Evolutionary conservation across 2,329 filamentous ascomycete species (phyloP).

Genomic region (Didymella arachidicola): DNA sequence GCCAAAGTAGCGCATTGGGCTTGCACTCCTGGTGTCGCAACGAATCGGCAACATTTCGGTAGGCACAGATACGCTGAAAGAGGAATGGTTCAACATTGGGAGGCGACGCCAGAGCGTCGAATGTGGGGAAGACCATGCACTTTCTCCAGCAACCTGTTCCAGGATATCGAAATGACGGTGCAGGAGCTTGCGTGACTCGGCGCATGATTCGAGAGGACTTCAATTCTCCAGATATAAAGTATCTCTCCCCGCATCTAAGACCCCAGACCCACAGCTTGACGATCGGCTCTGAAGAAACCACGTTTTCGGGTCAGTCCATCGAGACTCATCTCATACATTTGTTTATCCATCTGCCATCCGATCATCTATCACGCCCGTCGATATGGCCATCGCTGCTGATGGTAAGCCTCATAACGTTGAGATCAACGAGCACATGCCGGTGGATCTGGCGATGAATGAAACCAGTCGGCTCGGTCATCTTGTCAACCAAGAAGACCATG

Average conservation of each 20-base stretch:
- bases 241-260: not conserved
- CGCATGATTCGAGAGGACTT: not conserved
- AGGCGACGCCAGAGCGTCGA: not conserved
- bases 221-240: constrained; percentile 8
- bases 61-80: not conserved
- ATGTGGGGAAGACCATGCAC: constrained; percentile 8
- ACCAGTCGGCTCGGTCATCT: not conserved
- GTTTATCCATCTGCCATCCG: constrained; percentile 45
- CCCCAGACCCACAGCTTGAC: constrained; percentile 5
- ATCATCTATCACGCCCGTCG: constrained; percentile 14
- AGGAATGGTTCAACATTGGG: not conserved
- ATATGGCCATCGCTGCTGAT: not conserved
- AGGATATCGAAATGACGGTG: not conserved
- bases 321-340: not conserved
- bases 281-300: constrained; percentile 2
- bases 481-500: not conserved
- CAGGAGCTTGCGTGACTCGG: not conserved
- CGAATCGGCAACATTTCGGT: constrained; percentile 10
- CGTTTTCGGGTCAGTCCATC: not conserved
- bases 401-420: not conserved
- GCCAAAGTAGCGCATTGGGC: not conserved
- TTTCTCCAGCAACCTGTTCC: not conserved
- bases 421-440: not conserved
- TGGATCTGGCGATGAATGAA: not conserved
- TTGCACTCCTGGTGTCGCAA: not conserved